A percentile compares a stretch with the other conserved stretches of the same genome.
Conservation (phyloP, 352 stramenopile species). For the Globisporangium nagaii region DNA sequence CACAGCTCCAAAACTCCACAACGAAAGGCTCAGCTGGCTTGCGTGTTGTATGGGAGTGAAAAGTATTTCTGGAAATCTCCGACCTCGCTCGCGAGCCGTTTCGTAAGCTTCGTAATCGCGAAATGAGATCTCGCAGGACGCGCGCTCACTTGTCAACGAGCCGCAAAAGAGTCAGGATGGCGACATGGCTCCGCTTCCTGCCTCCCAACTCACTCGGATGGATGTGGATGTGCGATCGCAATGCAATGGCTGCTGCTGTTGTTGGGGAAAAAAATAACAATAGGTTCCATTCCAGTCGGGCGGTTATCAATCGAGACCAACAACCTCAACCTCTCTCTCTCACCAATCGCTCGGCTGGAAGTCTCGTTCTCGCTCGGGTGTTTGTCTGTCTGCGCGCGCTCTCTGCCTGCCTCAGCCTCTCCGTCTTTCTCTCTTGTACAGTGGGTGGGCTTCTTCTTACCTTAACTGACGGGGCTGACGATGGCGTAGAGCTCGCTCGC, state of each 20-base stretch:
- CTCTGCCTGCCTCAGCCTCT: background rate
- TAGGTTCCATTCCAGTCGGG: background rate
- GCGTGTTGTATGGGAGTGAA: too few species aligned
- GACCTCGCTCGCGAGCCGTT: too few species aligned
- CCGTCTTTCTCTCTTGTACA: constrained; percentile 1
- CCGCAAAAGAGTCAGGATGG: too few species aligned
- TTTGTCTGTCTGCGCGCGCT: background rate
- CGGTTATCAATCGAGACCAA: background rate
- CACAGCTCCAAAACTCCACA: too few species aligned
- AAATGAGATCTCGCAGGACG: too few species aligned
- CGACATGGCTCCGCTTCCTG: too few species aligned
- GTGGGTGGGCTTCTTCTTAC: constrained; percentile 8
- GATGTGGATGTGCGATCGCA: too few species aligned
- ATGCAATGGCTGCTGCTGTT: background rate
- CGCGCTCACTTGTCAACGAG: too few species aligned
- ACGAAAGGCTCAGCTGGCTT: too few species aligned
- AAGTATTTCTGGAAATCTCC: too few species aligned
- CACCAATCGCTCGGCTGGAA: background rate
- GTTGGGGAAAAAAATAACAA: background rate
- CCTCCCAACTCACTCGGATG: too few species aligned
- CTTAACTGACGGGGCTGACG: constrained; percentile 47
- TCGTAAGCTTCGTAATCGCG: too few species aligned
- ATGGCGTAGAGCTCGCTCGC: constrained; percentile 56
- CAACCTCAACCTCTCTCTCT: background rate
- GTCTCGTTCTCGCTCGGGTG: background rate